phyloP scores from a whole-genome alignment of 306 rosid genomes.

The Quercus cerris region DNA sequence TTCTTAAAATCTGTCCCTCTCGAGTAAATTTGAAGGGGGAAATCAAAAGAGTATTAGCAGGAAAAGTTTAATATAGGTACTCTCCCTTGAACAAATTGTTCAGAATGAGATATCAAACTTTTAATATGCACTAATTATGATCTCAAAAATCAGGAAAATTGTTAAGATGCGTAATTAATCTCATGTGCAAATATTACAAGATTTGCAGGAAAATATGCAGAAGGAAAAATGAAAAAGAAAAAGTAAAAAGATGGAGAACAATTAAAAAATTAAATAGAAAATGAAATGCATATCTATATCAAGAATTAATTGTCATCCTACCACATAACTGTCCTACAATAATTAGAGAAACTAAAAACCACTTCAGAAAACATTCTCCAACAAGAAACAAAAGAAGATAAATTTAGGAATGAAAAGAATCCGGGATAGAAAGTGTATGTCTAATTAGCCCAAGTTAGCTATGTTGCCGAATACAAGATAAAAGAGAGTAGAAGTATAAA shows the following conservation, averaged over 20 bases:
- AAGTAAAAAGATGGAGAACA: not conserved
- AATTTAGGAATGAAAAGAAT: slow-evolving; percentile 45
- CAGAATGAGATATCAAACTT: not conserved
- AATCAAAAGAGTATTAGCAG: not conserved
- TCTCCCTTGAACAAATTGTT: not conserved
- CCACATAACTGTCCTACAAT: slow-evolving; percentile 31
- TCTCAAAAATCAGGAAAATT: not conserved
- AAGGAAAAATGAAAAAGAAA: not conserved
- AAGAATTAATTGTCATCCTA: slow-evolving; percentile 18
- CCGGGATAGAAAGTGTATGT: slow-evolving; percentile 45
- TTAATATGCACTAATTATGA: not conserved
- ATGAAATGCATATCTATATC: slow-evolving; percentile 12
- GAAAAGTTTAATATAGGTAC: not conserved
- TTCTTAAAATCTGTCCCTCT: not conserved
- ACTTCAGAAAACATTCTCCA: slow-evolving; percentile 12
- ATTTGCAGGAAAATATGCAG: not conserved
- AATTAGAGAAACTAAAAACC: slow-evolving; percentile 33
- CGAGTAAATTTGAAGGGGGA: not conserved
- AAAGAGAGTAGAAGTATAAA: slow-evolving; percentile 6
- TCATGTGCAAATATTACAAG: not conserved
- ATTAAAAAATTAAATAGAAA: not conserved
- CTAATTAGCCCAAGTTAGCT: slow-evolving; percentile 45
- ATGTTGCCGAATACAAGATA: slow-evolving; percentile 10
- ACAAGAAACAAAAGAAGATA: slow-evolving; percentile 14
- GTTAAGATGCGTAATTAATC: not conserved